Evolutionary conservation across 345 rosid species (phyloP).

Genomic region (Ceriops tagal): DNA sequence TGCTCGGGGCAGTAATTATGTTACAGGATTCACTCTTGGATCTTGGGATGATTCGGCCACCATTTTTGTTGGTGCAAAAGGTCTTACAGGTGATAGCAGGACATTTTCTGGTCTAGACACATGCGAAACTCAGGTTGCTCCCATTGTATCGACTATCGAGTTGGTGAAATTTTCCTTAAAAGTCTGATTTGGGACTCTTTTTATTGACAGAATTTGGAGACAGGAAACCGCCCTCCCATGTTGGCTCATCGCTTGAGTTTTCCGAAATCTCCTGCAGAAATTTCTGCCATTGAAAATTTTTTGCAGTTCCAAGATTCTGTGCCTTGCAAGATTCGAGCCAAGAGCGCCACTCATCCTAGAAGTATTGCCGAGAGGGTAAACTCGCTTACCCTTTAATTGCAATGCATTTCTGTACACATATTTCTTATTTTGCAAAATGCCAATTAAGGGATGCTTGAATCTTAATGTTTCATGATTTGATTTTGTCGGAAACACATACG

Average conservation of each 20-base stretch:
- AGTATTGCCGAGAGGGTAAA: slow-evolving; percentile 98
- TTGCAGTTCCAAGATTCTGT: slow-evolving; percentile 69
- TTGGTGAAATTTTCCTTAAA: too few species aligned
- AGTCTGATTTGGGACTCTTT: not conserved
- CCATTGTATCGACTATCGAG: too few species aligned
- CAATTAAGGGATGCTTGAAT: too few species aligned
- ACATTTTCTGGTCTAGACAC: slow-evolving; percentile 51
- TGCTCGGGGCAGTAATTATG: slow-evolving; percentile 19
- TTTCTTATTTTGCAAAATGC: too few species aligned
- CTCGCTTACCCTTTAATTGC: not conserved
- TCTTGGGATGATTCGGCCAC: slow-evolving; percentile 50
- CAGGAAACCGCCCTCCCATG: slow-evolving; percentile 41
- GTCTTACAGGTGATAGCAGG: slow-evolving; percentile 47
- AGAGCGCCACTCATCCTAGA: slow-evolving; percentile 97
- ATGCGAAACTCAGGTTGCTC: slow-evolving; percentile 48
- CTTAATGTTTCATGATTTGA: too few species aligned
- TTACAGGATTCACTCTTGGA: slow-evolving; percentile 29
- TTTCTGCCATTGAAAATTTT: slow-evolving; percentile 54
- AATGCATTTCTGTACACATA: not conserved
- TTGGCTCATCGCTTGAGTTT: slow-evolving; percentile 85
- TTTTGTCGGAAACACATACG: too few species aligned
- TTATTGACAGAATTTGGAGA: slow-evolving; percentile 42
- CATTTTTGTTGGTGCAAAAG: slow-evolving; percentile 28
- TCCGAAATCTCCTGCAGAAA: slow-evolving; percentile 62
- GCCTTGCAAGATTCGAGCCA: slow-evolving; percentile 93